Percentiles rank a stretch among this genome's conserved stretches.
Evolutionary conservation across 768 basidiomycete species (phyloP).

Genomic region (Crepidotus variabilis): DNA sequence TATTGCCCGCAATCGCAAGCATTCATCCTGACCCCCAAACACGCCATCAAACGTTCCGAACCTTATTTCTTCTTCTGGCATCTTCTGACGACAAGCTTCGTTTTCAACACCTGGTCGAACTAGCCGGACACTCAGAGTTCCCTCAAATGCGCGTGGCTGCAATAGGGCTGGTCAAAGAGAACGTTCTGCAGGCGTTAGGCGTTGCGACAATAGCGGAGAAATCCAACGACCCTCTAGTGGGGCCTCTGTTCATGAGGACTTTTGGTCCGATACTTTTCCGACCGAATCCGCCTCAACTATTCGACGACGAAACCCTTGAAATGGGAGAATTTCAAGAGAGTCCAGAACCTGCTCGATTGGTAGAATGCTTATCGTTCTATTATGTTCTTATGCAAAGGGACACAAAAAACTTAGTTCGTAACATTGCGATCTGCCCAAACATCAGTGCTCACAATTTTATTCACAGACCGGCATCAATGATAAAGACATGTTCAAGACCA

Average conservation of each 20-base stretch:
- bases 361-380: slow-evolving; percentile 65
- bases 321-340: slow-evolving; percentile 48
- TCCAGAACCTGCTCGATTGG: slow-evolving; percentile 56
- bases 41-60: slow-evolving; percentile 59
- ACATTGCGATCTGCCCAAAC: neutral
- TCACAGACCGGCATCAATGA: slow-evolving; percentile 51
- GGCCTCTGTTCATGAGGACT: slow-evolving; percentile 48
- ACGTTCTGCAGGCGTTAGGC: slow-evolving; percentile 47
- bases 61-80: slow-evolving; percentile 51
- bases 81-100: slow-evolving; percentile 43
- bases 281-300: slow-evolving; percentile 51
- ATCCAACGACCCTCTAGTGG: slow-evolving; percentile 44
- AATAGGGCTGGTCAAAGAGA: slow-evolving; percentile 67
- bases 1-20: slow-evolving; percentile 56
- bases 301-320: slow-evolving; percentile 27
- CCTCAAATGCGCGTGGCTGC: slow-evolving; percentile 70
- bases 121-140: slow-evolving; percentile 44
- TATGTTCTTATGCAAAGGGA: slow-evolving; percentile 64
- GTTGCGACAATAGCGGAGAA: slow-evolving; percentile 12
- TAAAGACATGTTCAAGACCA: slow-evolving; percentile 34
- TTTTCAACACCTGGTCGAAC: slow-evolving; percentile 51
- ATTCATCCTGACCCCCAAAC: slow-evolving; percentile 54
- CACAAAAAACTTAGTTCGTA: slow-evolving; percentile 46
- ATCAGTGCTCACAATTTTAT: neutral
- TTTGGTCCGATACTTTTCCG: slow-evolving; percentile 61